phyloP scores from a whole-genome alignment of 495 filamentous ascomycete species.

The Aspergillus ostianus region DNA sequence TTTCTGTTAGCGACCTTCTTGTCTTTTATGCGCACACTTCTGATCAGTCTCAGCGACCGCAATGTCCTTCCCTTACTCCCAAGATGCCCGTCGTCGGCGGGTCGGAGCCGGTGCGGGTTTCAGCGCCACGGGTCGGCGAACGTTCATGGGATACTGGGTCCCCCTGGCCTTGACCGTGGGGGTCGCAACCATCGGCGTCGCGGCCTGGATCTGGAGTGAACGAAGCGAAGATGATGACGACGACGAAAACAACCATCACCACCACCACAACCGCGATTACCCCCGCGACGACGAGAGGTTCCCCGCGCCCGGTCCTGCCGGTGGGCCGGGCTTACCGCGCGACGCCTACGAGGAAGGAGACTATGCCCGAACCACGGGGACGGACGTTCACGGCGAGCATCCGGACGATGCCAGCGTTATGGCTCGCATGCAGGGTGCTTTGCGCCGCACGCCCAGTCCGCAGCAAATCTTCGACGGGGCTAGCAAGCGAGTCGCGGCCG shows the following conservation, averaged over 20 bases:
- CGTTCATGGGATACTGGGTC: constrained; percentile 78
- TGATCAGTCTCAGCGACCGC: constrained; percentile 31
- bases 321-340: constrained; percentile 27
- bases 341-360: constrained; percentile 29
- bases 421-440: constrained; percentile 74
- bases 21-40: constrained; percentile 31
- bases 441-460: constrained; percentile 83
- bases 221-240: constrained; percentile 68
- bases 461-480: constrained; percentile 83
- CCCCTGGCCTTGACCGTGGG: constrained; percentile 81
- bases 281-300: constrained; percentile 41
- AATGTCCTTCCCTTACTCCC: constrained; percentile 80
- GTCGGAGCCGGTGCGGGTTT: constrained; percentile 54
- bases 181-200: constrained; percentile 77
- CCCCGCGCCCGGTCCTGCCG: constrained; percentile 29
- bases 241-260: constrained; percentile 51
- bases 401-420: constrained; percentile 63
- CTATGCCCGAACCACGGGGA: constrained; percentile 29
- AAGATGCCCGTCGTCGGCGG: constrained; percentile 57
- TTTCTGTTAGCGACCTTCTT: constrained; percentile 22
- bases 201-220: constrained; percentile 92
- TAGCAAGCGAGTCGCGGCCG: constrained; percentile 70
- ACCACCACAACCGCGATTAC: constrained; percentile 43
- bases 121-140: constrained; percentile 58
- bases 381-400: constrained; percentile 34